Evolutionary conservation across 2,329 filamentous ascomycete species (phyloP).

Genomic region (Aspergillus vadensis): DNA sequence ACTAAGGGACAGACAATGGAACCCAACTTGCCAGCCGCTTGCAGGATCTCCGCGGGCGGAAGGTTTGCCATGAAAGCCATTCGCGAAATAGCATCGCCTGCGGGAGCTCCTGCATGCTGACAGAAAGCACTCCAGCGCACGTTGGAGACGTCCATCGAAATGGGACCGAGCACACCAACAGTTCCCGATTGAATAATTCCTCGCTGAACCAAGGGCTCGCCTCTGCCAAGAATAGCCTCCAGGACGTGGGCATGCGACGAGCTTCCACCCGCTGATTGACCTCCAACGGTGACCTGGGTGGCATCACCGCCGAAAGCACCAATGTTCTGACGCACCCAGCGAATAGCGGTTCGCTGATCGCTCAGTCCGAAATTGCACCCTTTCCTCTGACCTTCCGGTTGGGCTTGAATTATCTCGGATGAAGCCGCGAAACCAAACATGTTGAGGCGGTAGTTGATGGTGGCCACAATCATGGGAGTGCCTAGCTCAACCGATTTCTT

Average conservation of each 20-base stretch:
- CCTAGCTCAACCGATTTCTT: background rate
- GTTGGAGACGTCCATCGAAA: background rate
- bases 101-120: background rate
- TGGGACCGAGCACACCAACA: background rate
- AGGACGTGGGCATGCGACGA: conserved; percentile 7
- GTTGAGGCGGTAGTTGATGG: conserved; percentile 1
- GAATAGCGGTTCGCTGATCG: background rate
- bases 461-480: conserved; percentile 1
- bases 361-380: background rate
- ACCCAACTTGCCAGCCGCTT: background rate
- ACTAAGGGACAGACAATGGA: background rate
- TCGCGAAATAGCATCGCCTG: background rate
- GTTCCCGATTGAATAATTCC: conserved; percentile 3
- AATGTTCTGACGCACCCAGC: conserved; percentile 4
- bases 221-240: background rate
- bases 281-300: background rate
- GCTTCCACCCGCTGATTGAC: conserved; percentile 4
- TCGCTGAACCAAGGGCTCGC: conserved; percentile 2
- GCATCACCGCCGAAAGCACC: background rate
- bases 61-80: background rate
- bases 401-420: background rate
- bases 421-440: conserved; percentile 5
- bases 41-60: background rate
- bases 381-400: background rate
- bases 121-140: background rate